Conservation (phyloP, 768 basidiomycete genomes). For the Panaeolus cyanescens region DNA sequence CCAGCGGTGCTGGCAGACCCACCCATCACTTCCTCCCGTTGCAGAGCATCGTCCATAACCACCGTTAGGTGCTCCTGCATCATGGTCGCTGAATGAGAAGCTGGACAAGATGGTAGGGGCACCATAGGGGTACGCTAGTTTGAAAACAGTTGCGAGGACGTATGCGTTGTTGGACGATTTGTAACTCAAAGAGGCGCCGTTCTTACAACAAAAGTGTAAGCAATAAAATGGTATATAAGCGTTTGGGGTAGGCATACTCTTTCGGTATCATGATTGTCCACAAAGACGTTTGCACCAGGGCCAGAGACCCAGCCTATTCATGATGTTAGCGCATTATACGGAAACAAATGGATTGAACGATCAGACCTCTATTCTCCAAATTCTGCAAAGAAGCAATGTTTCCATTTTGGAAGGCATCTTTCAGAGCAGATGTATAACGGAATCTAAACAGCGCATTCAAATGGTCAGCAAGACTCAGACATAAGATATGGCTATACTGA, state of each 20-base stretch:
- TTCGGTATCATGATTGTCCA: conserved; percentile 73
- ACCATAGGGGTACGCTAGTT: conserved; percentile 68
- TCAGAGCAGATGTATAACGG: conserved; percentile 56
- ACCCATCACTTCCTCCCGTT: conserved; percentile 53
- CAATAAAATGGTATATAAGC: no score
- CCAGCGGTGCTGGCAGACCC: conserved; percentile 70
- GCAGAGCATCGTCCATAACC: conserved; percentile 53
- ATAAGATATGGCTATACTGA: conserved; percentile 18
- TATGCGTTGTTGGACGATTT: conserved; percentile 68
- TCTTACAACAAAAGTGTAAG: conserved; percentile 28
- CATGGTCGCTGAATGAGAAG: conserved; percentile 50
- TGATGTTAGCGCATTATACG: neutral
- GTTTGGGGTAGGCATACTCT: conserved; percentile 32
- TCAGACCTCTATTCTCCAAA: conserved; percentile 49
- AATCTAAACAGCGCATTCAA: conserved; percentile 38
- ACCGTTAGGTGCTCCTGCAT: conserved; percentile 63
- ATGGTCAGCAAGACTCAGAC: neutral
- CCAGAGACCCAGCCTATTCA: conserved; percentile 60
- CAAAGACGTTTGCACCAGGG: conserved; percentile 59
- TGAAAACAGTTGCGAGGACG: conserved; percentile 59
- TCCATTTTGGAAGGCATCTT: conserved; percentile 50
- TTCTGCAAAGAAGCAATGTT: conserved; percentile 54
- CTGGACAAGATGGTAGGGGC: conserved; percentile 64
- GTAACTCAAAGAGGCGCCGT: conserved; percentile 52
- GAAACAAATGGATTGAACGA: neutral